Base-by-base conservation (phyloP, 2,329 filamentous ascomycete species). In the Cytospora mali region DNA sequence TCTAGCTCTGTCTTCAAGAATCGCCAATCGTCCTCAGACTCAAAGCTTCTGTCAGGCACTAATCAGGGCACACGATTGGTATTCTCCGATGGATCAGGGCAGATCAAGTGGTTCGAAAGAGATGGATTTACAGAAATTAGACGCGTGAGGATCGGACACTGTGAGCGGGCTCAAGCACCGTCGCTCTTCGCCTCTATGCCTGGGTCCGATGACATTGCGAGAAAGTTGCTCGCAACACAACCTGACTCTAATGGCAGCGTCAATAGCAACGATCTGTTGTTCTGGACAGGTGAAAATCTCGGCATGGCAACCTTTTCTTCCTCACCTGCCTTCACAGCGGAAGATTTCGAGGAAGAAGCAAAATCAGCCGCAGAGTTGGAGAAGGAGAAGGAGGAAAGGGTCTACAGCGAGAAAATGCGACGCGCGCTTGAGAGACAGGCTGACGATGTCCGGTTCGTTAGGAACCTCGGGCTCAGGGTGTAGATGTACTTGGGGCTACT, bases 201-300 rank as follows among this genome's bases (percentile, higher is more conserved):
- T 14, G 81, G 79, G 52, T 81, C 80, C 29, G 89, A 86, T 58
- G 92, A 95, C 68, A 88, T 95, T 64, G 92, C 89, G 5, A 85
- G 92, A 68, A 96, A 96, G 72, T 85, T 97, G 50, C 69, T 94
- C 2, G 88, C 91, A 3, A 88, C 84, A 3, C 74, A 76, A 57
- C 62, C 70, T 6, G 64, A 64, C 23, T 65, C 66, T 18, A 64
- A 65, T 51, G 62, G 33, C 14, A 64, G 64, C 51, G 70, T 74
- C 39, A 86, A 84, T 67, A 73, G 84, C 55, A 87, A 92, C 69
- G 89, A 94, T 69, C 75, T 97, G 14, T 74, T 96, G 4, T 80
- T 97, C 53, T 97, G 93, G 93, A 97, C 93, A 0, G 93, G 92
- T 21, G 92, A 96, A 63, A 88, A 88, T 66, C 78, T 97, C 53